phyloP scores from a whole-genome alignment of 371 early-diverging fungal species.

The Mucor mucedo region DNA sequence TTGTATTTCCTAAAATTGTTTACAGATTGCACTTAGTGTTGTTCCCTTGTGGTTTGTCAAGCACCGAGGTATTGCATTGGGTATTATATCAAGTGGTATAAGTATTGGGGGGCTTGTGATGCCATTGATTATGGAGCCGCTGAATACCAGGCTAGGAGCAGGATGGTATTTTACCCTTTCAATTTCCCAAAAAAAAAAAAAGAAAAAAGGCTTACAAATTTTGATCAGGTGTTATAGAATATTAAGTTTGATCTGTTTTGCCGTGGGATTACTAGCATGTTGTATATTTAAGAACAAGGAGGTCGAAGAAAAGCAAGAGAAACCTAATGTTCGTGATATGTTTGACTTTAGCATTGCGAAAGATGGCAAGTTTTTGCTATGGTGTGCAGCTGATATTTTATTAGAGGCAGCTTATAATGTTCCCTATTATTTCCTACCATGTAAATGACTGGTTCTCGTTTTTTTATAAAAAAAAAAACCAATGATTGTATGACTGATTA shows the following conservation, averaged over 20 bases:
- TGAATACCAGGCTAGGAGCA: slow-evolving; percentile 60
- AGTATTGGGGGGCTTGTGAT: slow-evolving; percentile 80
- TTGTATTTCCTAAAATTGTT: background rate
- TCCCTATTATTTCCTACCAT: slow-evolving; percentile 63
- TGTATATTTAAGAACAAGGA: slow-evolving; percentile 17
- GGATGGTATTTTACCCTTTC: slow-evolving; percentile 43
- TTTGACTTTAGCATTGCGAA: slow-evolving; percentile 49
- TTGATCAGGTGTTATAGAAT: slow-evolving; percentile 30
- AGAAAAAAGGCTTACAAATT: background rate
- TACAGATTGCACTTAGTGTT: slow-evolving; percentile 27
- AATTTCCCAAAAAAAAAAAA: background rate
- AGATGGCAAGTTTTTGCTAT: slow-evolving; percentile 48
- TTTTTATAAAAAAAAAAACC: background rate
- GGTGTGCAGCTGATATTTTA: slow-evolving; percentile 42
- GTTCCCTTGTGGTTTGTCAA: slow-evolving; percentile 72
- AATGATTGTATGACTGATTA: background rate
- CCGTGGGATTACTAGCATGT: slow-evolving; percentile 19
- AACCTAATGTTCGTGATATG: slow-evolving; percentile 23
- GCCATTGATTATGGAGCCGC: slow-evolving; percentile 61
- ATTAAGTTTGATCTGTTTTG: slow-evolving; percentile 23
- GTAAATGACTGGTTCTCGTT: background rate
- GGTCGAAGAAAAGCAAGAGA: background rate
- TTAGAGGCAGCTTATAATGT: slow-evolving; percentile 54
- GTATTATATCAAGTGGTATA: slow-evolving; percentile 73
- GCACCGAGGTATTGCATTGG: slow-evolving; percentile 71